A percentile compares a stretch with the other conserved stretches of the same genome.
Conservation (phyloP, 73 alveolate genomes). For the Tetrahymena elliotti region DNA sequence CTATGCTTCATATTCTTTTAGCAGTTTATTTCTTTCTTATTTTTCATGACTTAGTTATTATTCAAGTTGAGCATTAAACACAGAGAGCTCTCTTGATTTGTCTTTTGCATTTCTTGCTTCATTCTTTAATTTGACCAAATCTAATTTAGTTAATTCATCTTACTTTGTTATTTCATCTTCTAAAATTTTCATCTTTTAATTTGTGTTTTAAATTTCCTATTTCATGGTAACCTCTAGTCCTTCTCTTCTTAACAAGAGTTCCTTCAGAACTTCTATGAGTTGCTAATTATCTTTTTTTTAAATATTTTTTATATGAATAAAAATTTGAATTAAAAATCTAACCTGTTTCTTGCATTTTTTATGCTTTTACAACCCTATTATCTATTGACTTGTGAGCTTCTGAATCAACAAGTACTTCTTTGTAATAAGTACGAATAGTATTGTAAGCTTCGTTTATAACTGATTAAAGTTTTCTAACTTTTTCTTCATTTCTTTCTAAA, state of each 20-base stretch:
- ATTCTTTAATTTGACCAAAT: not conserved
- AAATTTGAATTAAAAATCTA: not conserved
- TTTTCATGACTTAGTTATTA: not conserved
- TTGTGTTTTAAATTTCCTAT: not conserved
- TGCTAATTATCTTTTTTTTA: not conserved
- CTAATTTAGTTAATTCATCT: not conserved
- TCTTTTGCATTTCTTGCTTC: not conserved
- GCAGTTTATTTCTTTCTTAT: not conserved
- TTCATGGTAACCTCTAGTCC: not conserved
- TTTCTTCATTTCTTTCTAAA: not conserved
- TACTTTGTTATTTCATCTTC: not conserved
- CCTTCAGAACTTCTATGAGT: not conserved
- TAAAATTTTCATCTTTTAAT: not conserved
- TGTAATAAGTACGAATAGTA: not conserved
- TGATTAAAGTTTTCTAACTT: not conserved
- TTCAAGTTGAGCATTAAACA: not conserved
- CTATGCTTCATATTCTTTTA: not conserved
- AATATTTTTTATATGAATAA: not conserved
- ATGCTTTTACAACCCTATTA: not conserved
- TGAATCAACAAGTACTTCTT: not conserved
- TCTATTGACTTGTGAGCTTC: not conserved
- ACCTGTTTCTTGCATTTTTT: not conserved
- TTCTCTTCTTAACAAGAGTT: not conserved
- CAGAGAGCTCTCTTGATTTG: not conserved
- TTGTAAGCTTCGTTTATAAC: not conserved